Percentiles rank a stretch among this genome's conserved stretches.
Evolutionary conservation across 1,284 basidiomycete genomes (phyloP).

Genomic region (Malassezia pachydermatis): DNA sequence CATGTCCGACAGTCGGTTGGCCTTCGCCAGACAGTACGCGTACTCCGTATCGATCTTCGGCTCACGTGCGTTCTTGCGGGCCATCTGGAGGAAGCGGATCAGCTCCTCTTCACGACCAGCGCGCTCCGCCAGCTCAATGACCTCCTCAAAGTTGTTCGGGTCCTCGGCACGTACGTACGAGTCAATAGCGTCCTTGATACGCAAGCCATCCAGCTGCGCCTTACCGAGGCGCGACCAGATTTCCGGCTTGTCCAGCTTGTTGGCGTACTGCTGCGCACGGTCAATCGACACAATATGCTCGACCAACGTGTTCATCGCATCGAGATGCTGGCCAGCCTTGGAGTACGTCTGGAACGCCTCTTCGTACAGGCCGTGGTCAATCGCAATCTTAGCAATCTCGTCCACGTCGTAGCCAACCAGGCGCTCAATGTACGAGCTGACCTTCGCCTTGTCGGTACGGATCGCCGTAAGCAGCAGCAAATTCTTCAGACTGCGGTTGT

Average conservation of each 20-base stretch:
- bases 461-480: conserved; percentile 89
- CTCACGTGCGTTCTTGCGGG: conserved; percentile 91
- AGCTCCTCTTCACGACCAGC: conserved; percentile 98
- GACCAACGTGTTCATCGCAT: conserved; percentile 94
- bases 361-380: conserved; percentile 88
- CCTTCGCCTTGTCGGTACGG: conserved; percentile 95
- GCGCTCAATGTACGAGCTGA: conserved; percentile 96
- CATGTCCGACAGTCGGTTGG: conserved; percentile 56
- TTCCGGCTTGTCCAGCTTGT: conserved; percentile 89
- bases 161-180: conserved; percentile 99
- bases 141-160: conserved; percentile 85
- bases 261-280: conserved; percentile 88
- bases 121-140: conserved; percentile 89
- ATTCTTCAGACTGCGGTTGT: conserved; percentile 63
- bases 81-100: conserved; percentile 96
- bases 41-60: conserved; percentile 87
- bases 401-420: conserved; percentile 86
- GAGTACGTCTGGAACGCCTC: conserved; percentile 63
- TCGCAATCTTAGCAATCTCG: conserved; percentile 94
- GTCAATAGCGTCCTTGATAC: conserved; percentile 96
- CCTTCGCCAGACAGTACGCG: conserved; percentile 47
- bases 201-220: conserved; percentile 95
- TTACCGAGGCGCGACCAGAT: conserved; percentile 96
- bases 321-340: conserved; percentile 43
- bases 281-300: conserved; percentile 97